Base-by-base conservation (phyloP, 345 rosid species). In the Lumnitzera racemosa region DNA sequence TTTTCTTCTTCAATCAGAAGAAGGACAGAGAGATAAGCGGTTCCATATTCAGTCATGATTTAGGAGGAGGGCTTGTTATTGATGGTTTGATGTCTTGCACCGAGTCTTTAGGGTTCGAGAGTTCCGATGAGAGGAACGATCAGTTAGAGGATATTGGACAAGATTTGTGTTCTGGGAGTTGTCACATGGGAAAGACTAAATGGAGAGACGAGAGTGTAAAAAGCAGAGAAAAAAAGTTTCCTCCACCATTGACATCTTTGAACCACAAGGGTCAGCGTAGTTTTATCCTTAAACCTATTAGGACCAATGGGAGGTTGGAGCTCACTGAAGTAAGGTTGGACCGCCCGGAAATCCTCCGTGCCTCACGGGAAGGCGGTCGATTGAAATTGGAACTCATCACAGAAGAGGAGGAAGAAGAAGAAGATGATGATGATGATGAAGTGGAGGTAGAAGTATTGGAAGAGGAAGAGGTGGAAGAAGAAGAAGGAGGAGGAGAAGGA, bases 101-200 rank as follows among this genome's bases (percentile, higher is more conserved):
- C 2, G 97, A 90, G 83, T 82, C 89, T 64, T 70, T 90, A 15
- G 97, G 97, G 61, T 87, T 83, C 50, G 97, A 90, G 84, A 90
- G 97, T 65, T 87, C 71, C 11, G 84, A 81, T 46, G 87, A 81
- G 64, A 70, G 64, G 62, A 71, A 63, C 20, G 85, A 83, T 15
- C 80, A 47, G 55, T 49, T 71, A n/a, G 69, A 65, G 49, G 53
- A 46, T 25, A 64, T 15, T 5, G 47, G 61, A 16, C 13, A 47
- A 53, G 64, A 53, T 41, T 52, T 29, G 14, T 50, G 61, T 0
- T 24, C 46, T 12, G 24, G 52, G 62, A 49, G 24, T 56, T 53
- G 43, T 23, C 51, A 51, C 27, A 62, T 36, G 49, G 69, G 60
- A 75, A 43, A 20, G 61, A 67, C 70, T 27, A 58, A 66, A 67